Base-by-base conservation (phyloP, 208 protist genomes). In the Leishmania gerbilli region DNA sequence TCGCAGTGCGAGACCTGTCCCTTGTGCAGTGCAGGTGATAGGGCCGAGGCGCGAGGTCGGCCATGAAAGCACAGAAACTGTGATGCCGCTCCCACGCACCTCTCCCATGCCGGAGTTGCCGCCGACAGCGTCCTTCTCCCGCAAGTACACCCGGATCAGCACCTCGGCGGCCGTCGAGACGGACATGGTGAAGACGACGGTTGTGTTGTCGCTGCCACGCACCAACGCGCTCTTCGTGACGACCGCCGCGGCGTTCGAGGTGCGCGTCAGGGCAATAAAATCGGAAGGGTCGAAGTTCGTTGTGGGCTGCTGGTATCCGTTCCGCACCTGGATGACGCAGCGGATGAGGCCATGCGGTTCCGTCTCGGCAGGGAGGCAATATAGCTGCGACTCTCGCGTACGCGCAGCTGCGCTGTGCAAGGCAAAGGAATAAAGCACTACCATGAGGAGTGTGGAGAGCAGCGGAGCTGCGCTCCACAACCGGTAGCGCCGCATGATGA, bases 271-370 rank as follows among this genome's bases (percentile, higher is more conserved):
- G 19, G 88, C 81, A n/a, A 71, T 74, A 47, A 91, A 90, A 21
- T 88, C 83, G 8, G 68, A 37, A 21, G 84, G 60, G 56, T 86
- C 21, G 77, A 91, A 93, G 49, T 45, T 81, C 75, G 82, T 87
- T 31, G 80, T 90, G 19, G 85, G 85, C 60, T 89, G 79, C 71
- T 85, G 85, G 37, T 88, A 79, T 21, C 21, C 71, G 68, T 91
- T 76, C 19, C 79, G 72, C 21, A 88, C 85, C 75, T 89, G 79
- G 47, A 93, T 85, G 79, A 88, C 65, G 79, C 89, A 91, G 68
- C 31, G 53, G 34, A 84, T 84, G 37, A 74, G 62, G 42, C 77
- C 71, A 60, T 87, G 64, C 1, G 87, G 81, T 76, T 90, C 85
- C 17, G 83, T 74, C 64, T 80, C 72, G 2, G 84, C 58, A 3